Base-by-base conservation (phyloP, 2,329 filamentous ascomycete genomes). In the Apiospora malaysiana region DNA sequence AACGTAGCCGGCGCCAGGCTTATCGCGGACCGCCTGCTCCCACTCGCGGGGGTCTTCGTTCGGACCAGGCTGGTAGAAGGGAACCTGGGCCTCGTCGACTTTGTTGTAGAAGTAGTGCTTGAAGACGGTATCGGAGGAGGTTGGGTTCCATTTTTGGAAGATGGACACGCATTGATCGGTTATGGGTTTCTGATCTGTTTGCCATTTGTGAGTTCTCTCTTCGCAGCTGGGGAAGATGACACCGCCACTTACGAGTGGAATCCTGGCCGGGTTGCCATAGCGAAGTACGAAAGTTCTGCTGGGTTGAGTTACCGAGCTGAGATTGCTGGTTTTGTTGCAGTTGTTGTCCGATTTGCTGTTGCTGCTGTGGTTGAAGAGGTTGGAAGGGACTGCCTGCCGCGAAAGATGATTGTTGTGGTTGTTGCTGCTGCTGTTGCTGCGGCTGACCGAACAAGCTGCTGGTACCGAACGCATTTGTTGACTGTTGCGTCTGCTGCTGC, bases 91-190 rank as follows among this genome's bases (percentile, higher is more conserved):
- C 77, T 92, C 89, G 73, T 92, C 91, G 73, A 95, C 93, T 75
- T 93, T 90, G 83, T 96, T 96, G 86, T 96, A 97, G 80, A 96
- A 94, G 84, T 95, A 95, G 78, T 93, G 86, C 80, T 94, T 92
- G 83, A 96, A 94, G 40, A 88, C 89, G 76, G 92, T 94, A 78
- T 89, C 90, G 27, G 89, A 86, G 79, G 86, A 88, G 37, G 86
- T 81, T 0, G 92, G 90, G 72, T 93, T 87, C 93, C 93, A 96
- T 82, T 95, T 94, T 72, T 89, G 85, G 69, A 89, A 84, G 51
- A 96, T 86, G 37, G 90, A 85, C 72, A 87, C 85, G 80, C 95
- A 93, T 80, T 95, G 93, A 71, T 94, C 91, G 25, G 90, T 86
- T 63, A 95, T 88, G 66, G 91, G 89, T 79, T 94, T 94, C 78